Evolutionary conservation across 148 eudicot species (phyloP).

Genomic region (Vaccinium myrtillus): DNA sequence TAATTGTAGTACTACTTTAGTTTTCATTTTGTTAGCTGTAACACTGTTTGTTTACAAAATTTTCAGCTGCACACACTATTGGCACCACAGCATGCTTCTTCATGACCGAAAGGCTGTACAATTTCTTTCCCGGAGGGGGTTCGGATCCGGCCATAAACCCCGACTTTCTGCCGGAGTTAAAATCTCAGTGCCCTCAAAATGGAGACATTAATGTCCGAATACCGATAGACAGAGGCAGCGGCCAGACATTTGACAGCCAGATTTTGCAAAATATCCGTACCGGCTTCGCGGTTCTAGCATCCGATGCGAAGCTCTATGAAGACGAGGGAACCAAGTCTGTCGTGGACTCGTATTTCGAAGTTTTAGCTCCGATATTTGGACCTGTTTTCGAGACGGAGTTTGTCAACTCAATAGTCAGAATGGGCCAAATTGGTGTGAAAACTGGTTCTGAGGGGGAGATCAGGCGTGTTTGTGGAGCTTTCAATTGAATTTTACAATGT

Average conservation of each 20-base stretch:
- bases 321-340: conserved; percentile 38
- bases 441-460: conserved; percentile 43
- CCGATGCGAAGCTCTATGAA: conserved; percentile 54
- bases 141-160: conserved; percentile 55
- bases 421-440: conserved; percentile 53
- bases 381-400: conserved; percentile 50
- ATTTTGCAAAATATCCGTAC: conserved; percentile 41
- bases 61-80: conserved; percentile 55
- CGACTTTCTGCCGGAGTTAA: conserved; percentile 36
- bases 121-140: conserved; percentile 36
- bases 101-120: conserved; percentile 54
- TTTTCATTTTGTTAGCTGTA: not conserved
- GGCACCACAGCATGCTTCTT: conserved; percentile 68
- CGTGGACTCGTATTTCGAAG: conserved; percentile 44
- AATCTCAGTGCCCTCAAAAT: conserved; percentile 39
- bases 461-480: conserved; percentile 50
- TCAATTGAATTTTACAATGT: conserved; percentile 22
- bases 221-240: conserved; percentile 41
- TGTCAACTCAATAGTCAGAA: conserved; percentile 45
- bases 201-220: conserved; percentile 44
- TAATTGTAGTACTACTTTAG: not conserved
- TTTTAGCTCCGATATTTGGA: conserved; percentile 25
- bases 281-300: conserved; percentile 53
- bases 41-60: not conserved
- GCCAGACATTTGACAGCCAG: conserved; percentile 37